Evolutionary conservation across 805 yeast species (phyloP).

Genomic region (Candida bentonensis): DNA sequence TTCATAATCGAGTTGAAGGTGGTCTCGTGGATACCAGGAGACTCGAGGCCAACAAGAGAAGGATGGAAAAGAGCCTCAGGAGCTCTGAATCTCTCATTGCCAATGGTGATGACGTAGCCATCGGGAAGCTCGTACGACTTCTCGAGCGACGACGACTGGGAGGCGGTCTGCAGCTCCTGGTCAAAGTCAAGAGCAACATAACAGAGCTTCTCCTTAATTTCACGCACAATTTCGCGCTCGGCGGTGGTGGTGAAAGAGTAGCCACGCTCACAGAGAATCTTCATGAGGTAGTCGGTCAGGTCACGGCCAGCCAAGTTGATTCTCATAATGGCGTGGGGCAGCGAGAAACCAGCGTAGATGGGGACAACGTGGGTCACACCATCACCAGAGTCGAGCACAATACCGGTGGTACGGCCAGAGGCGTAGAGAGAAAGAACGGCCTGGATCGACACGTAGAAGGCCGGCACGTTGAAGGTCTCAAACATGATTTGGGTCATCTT

Average conservation of each 20-base stretch:
- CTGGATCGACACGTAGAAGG: conserved; percentile 97
- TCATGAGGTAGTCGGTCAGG: conserved; percentile 97
- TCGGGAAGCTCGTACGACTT: conserved; percentile 99
- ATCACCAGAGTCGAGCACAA: conserved; percentile 98
- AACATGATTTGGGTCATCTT: conserved; percentile 99
- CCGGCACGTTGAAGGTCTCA: conserved; percentile 99
- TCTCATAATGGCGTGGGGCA: conserved; percentile 98
- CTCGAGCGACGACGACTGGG: conserved; percentile 96
- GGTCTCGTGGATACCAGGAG: conserved; percentile 99
- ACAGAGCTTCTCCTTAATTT: conserved; percentile 96
- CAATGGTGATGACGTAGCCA: conserved; percentile 98
- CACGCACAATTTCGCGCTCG: conserved; percentile 91
- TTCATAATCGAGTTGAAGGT: conserved; percentile 89
- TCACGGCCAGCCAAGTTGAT: conserved; percentile 99
- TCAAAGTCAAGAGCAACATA: conserved; percentile 98
- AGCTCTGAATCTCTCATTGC: conserved; percentile 99
- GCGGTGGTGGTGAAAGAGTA: conserved; percentile 98
- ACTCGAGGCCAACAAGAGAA: conserved; percentile 76
- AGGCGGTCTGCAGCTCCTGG: conserved; percentile 98
- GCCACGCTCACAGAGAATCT: conserved; percentile 97
- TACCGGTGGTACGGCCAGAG: conserved; percentile 99
- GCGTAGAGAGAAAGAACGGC: conserved; percentile 97
- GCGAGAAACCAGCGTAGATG: conserved; percentile 98
- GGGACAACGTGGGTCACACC: conserved; percentile 99
- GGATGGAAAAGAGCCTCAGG: conserved; percentile 99